Evolutionary conservation across 139 green algal species (phyloP).

Genomic region (Edaphochlamys debaryana): DNA sequence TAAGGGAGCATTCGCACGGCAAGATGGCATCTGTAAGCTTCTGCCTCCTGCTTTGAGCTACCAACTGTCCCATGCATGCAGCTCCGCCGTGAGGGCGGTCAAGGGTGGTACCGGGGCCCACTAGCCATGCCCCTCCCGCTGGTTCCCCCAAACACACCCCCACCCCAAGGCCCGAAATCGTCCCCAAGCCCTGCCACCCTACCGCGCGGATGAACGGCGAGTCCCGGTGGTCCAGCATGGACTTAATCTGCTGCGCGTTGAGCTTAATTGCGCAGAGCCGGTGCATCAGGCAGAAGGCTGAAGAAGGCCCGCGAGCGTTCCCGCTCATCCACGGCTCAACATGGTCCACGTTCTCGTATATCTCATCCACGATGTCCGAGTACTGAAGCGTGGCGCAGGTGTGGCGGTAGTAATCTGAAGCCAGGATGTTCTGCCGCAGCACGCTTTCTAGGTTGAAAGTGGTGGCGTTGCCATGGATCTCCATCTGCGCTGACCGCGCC

Average conservation of each 20-base stretch:
- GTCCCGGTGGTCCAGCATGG: slow-evolving; percentile 88
- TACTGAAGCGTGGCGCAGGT: slow-evolving; percentile 69
- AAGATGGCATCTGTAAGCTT: too few relatives aligned
- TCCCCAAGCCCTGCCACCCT: neutral
- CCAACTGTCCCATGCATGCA: too few relatives aligned
- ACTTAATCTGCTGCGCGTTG: slow-evolving; percentile 69
- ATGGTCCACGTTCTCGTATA: slow-evolving; percentile 83
- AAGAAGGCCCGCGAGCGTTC: slow-evolving; percentile 92
- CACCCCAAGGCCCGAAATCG: too few relatives aligned
- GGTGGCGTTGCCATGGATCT: slow-evolving; percentile 59
- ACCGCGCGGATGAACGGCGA: slow-evolving; percentile 96
- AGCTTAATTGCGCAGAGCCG: slow-evolving; percentile 85
- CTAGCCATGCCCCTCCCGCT: too few relatives aligned
- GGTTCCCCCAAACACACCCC: too few relatives aligned
- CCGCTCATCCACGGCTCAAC: slow-evolving; percentile 98
- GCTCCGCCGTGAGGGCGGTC: too few relatives aligned
- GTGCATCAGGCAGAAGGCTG: slow-evolving; percentile 93
- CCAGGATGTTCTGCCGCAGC: slow-evolving; percentile 83
- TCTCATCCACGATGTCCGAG: slow-evolving; percentile 89
- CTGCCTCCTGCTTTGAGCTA: too few relatives aligned
- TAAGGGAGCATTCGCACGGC: too few relatives aligned
- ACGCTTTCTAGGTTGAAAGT: slow-evolving; percentile 91
- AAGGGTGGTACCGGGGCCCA: too few relatives aligned
- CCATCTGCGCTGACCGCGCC: too few relatives aligned
- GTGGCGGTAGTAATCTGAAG: slow-evolving; percentile 79